A percentile compares a stretch with the other conserved stretches of the same genome.
Conservation (phyloP, 1,284 basidiomycete species). For the Taiwanofungus camphoratus region DNA sequence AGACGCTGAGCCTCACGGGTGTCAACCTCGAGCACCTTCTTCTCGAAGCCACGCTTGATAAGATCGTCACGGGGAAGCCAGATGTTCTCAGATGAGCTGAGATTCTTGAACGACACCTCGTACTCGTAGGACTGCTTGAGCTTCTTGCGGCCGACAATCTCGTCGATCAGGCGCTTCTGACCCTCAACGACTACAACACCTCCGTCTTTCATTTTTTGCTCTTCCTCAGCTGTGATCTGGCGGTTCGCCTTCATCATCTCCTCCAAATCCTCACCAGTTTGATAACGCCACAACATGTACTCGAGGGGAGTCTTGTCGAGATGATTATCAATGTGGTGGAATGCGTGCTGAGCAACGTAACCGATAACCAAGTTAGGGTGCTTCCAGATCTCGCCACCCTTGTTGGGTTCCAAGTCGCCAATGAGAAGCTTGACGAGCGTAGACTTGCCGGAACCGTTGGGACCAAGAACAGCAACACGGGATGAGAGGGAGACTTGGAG, state of each 20-base stretch:
- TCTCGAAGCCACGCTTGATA: slow-evolving; percentile 96
- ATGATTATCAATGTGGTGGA: slow-evolving; percentile 98
- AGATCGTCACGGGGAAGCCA: slow-evolving; percentile 96
- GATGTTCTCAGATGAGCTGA: slow-evolving; percentile 93
- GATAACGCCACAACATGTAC: slow-evolving; percentile 99
- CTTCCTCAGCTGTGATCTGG: slow-evolving; percentile 84
- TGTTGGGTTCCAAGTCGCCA: slow-evolving; percentile 95
- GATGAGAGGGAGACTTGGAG: slow-evolving; percentile 97
- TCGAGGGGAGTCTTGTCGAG: slow-evolving; percentile 98
- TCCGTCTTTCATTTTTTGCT: slow-evolving; percentile 96
- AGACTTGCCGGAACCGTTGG: slow-evolving; percentile 98
- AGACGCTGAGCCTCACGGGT: slow-evolving; percentile 96
- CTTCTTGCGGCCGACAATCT: slow-evolving; percentile 91
- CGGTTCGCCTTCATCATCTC: slow-evolving; percentile 91
- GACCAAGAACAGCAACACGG: slow-evolving; percentile 94
- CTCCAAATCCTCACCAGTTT: slow-evolving; percentile 97
- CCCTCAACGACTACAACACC: slow-evolving; percentile 83
- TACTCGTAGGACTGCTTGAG: slow-evolving; percentile 99
- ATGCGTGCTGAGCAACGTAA: slow-evolving; percentile 97
- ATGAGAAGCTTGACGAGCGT: slow-evolving; percentile 99
- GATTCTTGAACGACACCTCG: slow-evolving; percentile 90
- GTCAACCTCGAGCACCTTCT: slow-evolving; percentile 97
- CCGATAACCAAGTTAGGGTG: slow-evolving; percentile 99
- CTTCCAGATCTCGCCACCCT: slow-evolving; percentile 97
- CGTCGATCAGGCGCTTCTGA: slow-evolving; percentile 92